Percentiles rank a stretch among this genome's conserved stretches.
phyloP scores from a whole-genome alignment of 345 rosid genomes.

The Acer saccharum region DNA sequence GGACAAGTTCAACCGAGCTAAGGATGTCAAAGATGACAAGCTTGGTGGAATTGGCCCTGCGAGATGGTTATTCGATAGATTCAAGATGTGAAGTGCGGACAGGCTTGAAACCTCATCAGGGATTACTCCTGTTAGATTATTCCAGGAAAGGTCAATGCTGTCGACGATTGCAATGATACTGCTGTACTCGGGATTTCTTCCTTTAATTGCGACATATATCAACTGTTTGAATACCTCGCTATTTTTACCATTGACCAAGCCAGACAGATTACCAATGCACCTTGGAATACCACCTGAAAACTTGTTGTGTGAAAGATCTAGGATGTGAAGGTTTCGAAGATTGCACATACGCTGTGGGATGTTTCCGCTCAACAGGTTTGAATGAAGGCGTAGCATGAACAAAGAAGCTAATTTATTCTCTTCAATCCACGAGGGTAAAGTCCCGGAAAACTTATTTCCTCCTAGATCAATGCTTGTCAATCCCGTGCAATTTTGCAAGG shows the following conservation, averaged over 20 bases:
- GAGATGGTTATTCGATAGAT: slow-evolving; percentile 45
- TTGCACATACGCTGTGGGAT: slow-evolving; percentile 38
- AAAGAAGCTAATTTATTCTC: slow-evolving; percentile 32
- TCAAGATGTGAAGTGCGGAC: slow-evolving; percentile 30
- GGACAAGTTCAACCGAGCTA: slow-evolving; percentile 46
- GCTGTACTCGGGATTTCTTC: slow-evolving; percentile 31
- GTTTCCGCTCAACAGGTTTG: slow-evolving; percentile 36
- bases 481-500: slow-evolving; percentile 48
- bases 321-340: slow-evolving; percentile 42
- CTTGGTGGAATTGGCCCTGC: slow-evolving; percentile 51
- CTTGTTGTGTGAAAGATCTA: slow-evolving; percentile 54
- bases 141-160: slow-evolving; percentile 45
- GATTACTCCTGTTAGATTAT: slow-evolving; percentile 41
- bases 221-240: slow-evolving; percentile 37
- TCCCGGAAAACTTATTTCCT: slow-evolving; percentile 46
- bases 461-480: slow-evolving; percentile 54
- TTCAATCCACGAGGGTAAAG: slow-evolving; percentile 40
- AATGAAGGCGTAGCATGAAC: slow-evolving; percentile 43
- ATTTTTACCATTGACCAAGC: slow-evolving; percentile 24
- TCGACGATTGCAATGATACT: slow-evolving; percentile 16
- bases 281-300: slow-evolving; percentile 43
- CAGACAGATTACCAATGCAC: slow-evolving; percentile 46
- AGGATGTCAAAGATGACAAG: slow-evolving; percentile 36
- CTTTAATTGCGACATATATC: slow-evolving; percentile 36
- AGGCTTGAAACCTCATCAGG: slow-evolving; percentile 35